Conservation (phyloP, 1,284 basidiomycete genomes). For the Puccinia coronata region DNA sequence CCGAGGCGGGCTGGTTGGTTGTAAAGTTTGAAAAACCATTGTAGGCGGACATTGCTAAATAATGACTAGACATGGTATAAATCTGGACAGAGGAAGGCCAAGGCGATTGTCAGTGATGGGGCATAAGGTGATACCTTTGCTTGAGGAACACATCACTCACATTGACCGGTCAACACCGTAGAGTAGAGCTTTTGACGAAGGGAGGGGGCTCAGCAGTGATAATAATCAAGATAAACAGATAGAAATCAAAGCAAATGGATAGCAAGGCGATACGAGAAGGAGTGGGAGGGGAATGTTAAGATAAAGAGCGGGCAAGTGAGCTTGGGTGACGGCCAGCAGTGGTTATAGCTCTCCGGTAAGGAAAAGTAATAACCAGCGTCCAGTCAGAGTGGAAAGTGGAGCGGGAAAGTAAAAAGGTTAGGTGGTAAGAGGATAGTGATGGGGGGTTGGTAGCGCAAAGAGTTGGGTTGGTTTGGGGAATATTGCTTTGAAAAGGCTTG, state of each 20-base stretch:
- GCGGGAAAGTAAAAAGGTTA: not conserved
- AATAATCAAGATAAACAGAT: constrained; percentile 23
- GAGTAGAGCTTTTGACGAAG: not conserved
- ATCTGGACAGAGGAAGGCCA: not conserved
- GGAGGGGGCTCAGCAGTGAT: constrained; percentile 1
- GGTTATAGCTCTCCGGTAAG: not conserved
- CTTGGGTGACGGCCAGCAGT: constrained; percentile 39
- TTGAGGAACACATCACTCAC: not conserved
- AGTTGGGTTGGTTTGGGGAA: constrained; percentile 2
- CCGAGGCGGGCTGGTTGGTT: not conserved
- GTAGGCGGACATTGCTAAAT: constrained; percentile 34
- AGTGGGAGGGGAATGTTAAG: not conserved
- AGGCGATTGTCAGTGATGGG: not conserved
- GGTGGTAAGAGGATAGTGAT: not conserved
- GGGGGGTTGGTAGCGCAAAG: not conserved
- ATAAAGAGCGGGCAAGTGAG: not conserved
- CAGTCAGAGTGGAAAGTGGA: constrained; percentile 19
- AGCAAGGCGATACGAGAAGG: constrained; percentile 1
- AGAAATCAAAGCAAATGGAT: constrained; percentile 12
- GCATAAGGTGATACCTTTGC: not conserved
- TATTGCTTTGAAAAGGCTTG: constrained; percentile 12
- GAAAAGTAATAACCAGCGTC: constrained; percentile 32
- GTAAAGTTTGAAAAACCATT: constrained; percentile 25
- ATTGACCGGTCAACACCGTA: not conserved
- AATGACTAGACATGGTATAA: constrained; percentile 27